Base-by-base conservation (phyloP, 1,284 basidiomycete genomes). In the Sphagnurus paluster region DNA sequence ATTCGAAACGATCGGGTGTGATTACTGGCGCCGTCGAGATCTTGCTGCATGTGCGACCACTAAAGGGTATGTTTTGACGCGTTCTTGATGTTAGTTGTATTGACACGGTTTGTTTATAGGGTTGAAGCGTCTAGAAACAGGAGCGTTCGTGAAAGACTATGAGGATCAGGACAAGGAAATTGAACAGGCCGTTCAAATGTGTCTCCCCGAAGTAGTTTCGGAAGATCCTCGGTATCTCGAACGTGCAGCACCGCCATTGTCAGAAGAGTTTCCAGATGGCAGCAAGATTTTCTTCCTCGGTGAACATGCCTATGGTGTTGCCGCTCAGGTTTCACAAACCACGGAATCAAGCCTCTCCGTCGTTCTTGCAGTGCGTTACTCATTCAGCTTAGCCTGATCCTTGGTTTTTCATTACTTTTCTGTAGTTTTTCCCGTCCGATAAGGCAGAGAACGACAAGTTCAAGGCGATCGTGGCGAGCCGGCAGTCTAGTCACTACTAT, bases 201-300 rank as follows among this genome's bases (percentile, higher is more conserved):
- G 82, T 13, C 79, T 97, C 8, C 73, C 80, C 0, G 75, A 87
- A 48, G 90, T 96, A 24, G 72, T 76, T 2, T 92, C 87, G 5
- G 92, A 97, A 66, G 94, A 98, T 61, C 87, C 91, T 24, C 84
- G 94, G 20, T 98, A 82, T 66, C 44, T 90, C n/a, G 92, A 93
- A 66, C 75, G 82, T 59, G 82, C 82, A 5, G 83, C 96, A 0
- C 87, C 92, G 2, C 84, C 92, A 0, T 70, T 98, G 26, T 76
- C 80, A 0, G 85, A 92, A 44, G 97, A 99, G 64, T 98, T 93
- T 70, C 94, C 95, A 0, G 82, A 83, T 1, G 90, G 90, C 8
- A 89, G 84, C 63, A 92, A 88, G 59, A 89, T 98, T 33, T 97
- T 99, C 70, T 99, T 98, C 82, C 78, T 99, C 5, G 95, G 95